Conservation (phyloP, 345 rosid genomes). For the Aurinia saxatilis region DNA sequence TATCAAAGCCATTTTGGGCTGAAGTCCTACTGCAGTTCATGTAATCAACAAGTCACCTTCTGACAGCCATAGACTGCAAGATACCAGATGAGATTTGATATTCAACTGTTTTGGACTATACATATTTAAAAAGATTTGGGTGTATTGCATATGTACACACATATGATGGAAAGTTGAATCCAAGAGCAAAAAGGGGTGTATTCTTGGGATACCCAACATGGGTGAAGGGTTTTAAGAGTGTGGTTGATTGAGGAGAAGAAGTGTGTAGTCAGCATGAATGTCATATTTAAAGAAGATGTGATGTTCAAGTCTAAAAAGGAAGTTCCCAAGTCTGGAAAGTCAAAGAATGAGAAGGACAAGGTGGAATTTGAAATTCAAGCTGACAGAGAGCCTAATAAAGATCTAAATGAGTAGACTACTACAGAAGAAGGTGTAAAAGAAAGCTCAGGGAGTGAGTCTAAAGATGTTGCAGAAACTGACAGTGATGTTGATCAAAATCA, state of each 20-base stretch:
- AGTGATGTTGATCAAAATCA: too few relatives aligned
- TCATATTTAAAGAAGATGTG: neutral
- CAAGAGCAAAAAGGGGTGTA: neutral
- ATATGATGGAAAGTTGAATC: neutral
- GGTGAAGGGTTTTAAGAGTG: neutral
- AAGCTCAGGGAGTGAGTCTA: too few relatives aligned
- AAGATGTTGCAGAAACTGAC: too few relatives aligned
- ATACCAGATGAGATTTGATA: neutral
- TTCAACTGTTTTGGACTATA: neutral
- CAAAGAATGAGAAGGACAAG: too few relatives aligned
- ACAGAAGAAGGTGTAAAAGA: too few relatives aligned
- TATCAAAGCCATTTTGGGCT: neutral
- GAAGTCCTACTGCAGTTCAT: neutral
- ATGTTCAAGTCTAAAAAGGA: too few relatives aligned
- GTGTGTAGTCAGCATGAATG: neutral
- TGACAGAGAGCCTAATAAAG: too few relatives aligned
- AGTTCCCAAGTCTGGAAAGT: too few relatives aligned
- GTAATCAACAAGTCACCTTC: neutral
- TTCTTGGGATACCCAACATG: neutral
- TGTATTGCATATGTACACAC: neutral
- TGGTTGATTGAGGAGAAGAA: neutral
- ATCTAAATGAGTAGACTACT: too few relatives aligned
- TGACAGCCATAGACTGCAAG: neutral
- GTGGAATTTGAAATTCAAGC: too few relatives aligned
- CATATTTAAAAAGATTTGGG: neutral